Conservation (phyloP, 2,329 filamentous ascomycete species). For the Neodidymelliopsis sp. region DNA sequence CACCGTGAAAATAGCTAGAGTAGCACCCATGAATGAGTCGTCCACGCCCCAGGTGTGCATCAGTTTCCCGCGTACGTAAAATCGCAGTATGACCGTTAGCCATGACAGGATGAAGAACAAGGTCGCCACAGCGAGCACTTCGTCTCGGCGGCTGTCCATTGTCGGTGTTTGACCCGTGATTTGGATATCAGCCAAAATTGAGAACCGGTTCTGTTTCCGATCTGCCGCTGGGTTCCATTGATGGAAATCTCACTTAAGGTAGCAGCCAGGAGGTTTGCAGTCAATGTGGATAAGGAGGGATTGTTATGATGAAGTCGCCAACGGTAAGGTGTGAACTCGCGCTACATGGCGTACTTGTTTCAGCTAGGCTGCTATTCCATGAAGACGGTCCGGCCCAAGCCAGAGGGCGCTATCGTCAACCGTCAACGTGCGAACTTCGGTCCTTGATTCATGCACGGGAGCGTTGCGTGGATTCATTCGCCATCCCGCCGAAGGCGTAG, state of each 20-base stretch:
- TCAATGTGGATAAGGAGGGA: neutral
- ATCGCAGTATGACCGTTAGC: constrained; percentile 44
- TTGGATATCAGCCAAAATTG: neutral
- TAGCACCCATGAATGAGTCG: constrained; percentile 52
- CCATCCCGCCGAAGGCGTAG: neutral
- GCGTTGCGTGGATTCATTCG: constrained; percentile 14
- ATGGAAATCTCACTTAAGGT: neutral
- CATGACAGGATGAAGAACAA: constrained; percentile 49
- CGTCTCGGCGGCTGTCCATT: constrained; percentile 27
- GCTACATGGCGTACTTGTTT: constrained; percentile 5
- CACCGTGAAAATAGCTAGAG: constrained; percentile 49
- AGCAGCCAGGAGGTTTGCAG: neutral
- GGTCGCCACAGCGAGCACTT: constrained; percentile 39
- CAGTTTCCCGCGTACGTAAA: constrained; percentile 45
- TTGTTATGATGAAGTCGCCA: neutral
- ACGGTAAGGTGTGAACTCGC: neutral
- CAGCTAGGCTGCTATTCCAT: neutral
- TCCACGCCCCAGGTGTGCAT: constrained; percentile 46
- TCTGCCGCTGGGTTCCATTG: constrained; percentile 1
- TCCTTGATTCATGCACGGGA: constrained; percentile 14
- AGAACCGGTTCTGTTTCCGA: neutral
- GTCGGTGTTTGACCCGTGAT: neutral
- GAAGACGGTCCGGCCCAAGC: constrained; percentile 1
- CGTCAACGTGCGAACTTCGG: constrained; percentile 6
- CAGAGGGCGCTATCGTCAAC: neutral